Conservation (phyloP, 1,139 yeast genomes). For the Diutina sp. region DNA sequence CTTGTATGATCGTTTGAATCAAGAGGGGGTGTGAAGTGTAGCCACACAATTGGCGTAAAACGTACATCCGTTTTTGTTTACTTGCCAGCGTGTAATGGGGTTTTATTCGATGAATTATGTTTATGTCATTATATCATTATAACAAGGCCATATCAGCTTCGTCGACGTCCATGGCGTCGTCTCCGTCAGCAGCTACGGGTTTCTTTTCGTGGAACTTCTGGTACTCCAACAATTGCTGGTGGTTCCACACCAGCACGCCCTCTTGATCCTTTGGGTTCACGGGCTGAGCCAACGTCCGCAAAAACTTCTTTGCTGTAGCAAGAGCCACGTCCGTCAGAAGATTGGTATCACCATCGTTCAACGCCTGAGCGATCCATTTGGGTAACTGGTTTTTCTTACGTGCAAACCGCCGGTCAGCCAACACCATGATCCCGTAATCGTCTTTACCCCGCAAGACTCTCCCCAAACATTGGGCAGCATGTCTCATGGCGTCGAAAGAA, state of each 20-base stretch:
- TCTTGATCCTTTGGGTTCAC: conserved; percentile 83
- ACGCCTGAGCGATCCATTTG: conserved; percentile 92
- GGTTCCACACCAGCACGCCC: conserved; percentile 89
- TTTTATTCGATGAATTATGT: not conserved
- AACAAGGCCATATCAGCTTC: conserved; percentile 27
- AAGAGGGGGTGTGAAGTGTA: too few relatives aligned
- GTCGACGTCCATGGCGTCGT: conserved; percentile 32
- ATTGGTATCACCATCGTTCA: conserved; percentile 82
- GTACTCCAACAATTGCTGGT: conserved; percentile 49
- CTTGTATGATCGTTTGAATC: too few relatives aligned
- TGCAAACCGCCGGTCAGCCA: conserved; percentile 88
- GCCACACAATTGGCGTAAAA: too few relatives aligned
- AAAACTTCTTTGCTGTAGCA: conserved; percentile 84
- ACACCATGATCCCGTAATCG: conserved; percentile 96
- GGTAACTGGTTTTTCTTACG: conserved; percentile 83
- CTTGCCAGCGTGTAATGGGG: not conserved
- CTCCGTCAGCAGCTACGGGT: conserved; percentile 12
- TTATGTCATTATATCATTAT: not conserved
- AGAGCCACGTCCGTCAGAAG: conserved; percentile 96
- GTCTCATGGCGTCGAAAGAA: conserved; percentile 98
- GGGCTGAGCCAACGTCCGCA: conserved; percentile 92
- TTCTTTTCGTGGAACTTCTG: conserved; percentile 38
- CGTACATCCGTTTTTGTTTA: not conserved
- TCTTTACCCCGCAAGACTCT: conserved; percentile 95
- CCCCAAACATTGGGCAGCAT: conserved; percentile 97